Evolutionary conservation across 768 basidiomycete genomes (phyloP).

Genomic region (Wakefieldia striispora): DNA sequence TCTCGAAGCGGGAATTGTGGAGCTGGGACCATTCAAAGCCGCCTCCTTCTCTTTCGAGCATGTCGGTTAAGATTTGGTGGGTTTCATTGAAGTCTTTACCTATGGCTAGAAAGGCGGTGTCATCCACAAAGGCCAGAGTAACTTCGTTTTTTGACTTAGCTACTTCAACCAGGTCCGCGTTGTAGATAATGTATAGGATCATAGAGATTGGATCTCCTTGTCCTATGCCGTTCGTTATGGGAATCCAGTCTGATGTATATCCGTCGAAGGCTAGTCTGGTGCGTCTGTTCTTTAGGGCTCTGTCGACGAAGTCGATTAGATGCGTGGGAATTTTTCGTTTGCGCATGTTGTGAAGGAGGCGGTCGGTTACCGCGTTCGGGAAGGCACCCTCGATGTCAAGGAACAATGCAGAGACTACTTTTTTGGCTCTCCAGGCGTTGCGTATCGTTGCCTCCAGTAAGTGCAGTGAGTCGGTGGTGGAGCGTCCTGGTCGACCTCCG

Average conservation of each 20-base stretch:
- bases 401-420: not conserved
- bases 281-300: not conserved
- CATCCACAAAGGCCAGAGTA: slow-evolving; percentile 31
- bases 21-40: slow-evolving; percentile 13
- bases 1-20: slow-evolving; percentile 28
- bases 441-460: not conserved
- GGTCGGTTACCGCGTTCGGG: not conserved
- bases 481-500: not conserved
- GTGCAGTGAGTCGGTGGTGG: not conserved
- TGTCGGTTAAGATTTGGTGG: slow-evolving; percentile 8
- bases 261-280: slow-evolving; percentile 24
- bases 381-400: slow-evolving; percentile 4
- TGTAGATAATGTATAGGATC: slow-evolving; percentile 33
- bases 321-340: not conserved
- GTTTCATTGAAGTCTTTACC: slow-evolving; percentile 23
- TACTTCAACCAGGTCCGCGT: slow-evolving; percentile 16
- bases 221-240: slow-evolving; percentile 24
- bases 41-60: slow-evolving; percentile 23
- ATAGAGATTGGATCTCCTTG: slow-evolving; percentile 35
- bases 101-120: slow-evolving; percentile 25
- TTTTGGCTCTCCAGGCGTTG: not conserved
- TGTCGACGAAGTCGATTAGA: slow-evolving; percentile 5
- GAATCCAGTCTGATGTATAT: slow-evolving; percentile 13
- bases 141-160: slow-evolving; percentile 10
- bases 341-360: slow-evolving; percentile 5